Evolutionary conservation across 805 yeast genomes (phyloP), one percentile per base, ranked within the genome.

Genomic region (Saccharomyces kudriavzevii): DNA sequence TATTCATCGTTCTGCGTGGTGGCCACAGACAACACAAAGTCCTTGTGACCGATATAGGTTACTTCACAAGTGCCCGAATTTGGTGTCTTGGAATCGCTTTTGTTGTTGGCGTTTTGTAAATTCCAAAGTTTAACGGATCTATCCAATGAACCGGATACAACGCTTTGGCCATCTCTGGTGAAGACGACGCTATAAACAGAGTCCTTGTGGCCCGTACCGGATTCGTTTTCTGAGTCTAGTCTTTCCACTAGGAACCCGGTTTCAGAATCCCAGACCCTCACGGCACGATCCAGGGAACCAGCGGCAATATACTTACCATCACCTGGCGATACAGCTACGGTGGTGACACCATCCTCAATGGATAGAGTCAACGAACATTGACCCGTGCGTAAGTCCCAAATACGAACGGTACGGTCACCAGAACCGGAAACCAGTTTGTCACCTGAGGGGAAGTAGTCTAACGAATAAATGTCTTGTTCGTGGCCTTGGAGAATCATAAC

Each of bases 261-360:
- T 48, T 87, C 81, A 9, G 96, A 86, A 73, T 92, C 97, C 97
- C 98, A 92, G 49, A 94, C 96, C 58, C 98, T 81, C 51, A 94
- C 97, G 30, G 96, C 87, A 73, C 95, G 81, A 75, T 92, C 99
- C 60, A 92, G 80, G 35, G 96, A 87, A 50, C 99, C 99, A 17
- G 97, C 98, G 43, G 97, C 98, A 63, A 94, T 89, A 63, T 84
- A 81, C 62, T 85, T 82, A 43, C 97, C 97, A 70, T 92, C 96
- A 24, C 65, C 64, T 49, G 97, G 97, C 8, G 96, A 88, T 45
- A 92, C 92, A 22, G 97, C 96, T 48, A 92, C 97, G 0, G 99
- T 92, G 53, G 99, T 92, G 52, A 92, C 98, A 62, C 99, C 99
- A 70, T 92, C 98, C 72, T 92, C 97, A 63, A 92, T 91, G 17